A percentile compares a stretch with the other conserved stretches of the same genome.
These are phyloP conservation scores for Colletotrichum nymphaeae DNA, from an alignment of 2,329 filamentous ascomycete genomes.

Conservation along the genomic window DNA sequence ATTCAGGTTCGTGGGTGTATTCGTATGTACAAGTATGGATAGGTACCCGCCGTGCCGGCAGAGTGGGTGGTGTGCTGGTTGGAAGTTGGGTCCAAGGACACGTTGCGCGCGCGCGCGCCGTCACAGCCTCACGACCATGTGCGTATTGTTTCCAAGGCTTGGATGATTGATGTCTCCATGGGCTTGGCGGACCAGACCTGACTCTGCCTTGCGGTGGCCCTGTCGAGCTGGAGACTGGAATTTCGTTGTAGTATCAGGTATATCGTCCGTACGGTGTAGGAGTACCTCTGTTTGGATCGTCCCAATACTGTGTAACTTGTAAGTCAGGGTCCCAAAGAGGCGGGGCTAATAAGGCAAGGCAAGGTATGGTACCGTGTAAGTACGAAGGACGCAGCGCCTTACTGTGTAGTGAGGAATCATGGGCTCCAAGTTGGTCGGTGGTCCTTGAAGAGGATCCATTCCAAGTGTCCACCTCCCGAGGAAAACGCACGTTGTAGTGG, in stretches of 20 bases:
- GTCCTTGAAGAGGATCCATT: not conserved
- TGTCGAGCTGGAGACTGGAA: not conserved
- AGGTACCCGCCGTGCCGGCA: too few species aligned
- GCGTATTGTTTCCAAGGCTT: too few species aligned
- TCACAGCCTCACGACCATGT: too few species aligned
- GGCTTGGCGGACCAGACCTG: not conserved
- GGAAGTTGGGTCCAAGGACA: too few species aligned
- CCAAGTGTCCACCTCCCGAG: constrained; percentile 1
- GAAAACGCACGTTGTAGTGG: constrained; percentile 2
- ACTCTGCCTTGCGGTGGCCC: not conserved
- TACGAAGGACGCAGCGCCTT: too few species aligned
- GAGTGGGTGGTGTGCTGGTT: too few species aligned
- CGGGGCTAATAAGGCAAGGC: too few species aligned
- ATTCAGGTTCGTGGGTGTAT: not conserved
- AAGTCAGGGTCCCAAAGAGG: not conserved
- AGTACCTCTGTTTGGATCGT: not conserved
- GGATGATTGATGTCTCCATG: not conserved
- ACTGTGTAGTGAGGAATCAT: too few species aligned
- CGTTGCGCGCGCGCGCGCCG: too few species aligned
- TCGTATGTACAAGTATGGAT: too few species aligned
- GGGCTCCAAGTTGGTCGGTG: not conserved
- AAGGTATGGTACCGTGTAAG: too few species aligned
- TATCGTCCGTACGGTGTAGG: too few species aligned
- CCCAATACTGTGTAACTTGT: not conserved
- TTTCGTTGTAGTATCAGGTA: not conserved